A percentile compares a stretch with the other conserved stretches of the same genome.
Evolutionary conservation across 2,329 filamentous ascomycete species (phyloP).

Genomic region (Penicillium sp.): DNA sequence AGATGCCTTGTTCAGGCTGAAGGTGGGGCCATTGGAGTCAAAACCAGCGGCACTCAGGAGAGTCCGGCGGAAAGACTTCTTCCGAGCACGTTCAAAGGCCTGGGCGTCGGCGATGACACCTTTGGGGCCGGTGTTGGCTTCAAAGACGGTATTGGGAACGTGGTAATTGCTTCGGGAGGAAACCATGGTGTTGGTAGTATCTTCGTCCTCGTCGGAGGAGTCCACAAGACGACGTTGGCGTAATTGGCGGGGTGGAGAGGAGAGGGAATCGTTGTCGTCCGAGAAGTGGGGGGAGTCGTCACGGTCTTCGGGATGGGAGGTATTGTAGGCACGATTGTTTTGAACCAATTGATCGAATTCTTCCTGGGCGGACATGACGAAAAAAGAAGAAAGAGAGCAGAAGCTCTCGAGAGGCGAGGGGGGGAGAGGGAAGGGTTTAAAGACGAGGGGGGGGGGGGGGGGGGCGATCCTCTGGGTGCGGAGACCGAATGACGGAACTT

Average conservation of each 20-base stretch:
- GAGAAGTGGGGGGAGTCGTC: constrained; percentile 22
- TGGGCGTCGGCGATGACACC: constrained; percentile 48
- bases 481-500: background rate
- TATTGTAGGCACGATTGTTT: constrained; percentile 30
- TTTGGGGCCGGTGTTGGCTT: constrained; percentile 48
- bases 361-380: constrained; percentile 43
- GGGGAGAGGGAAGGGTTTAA: constrained; percentile 12
- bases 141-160: constrained; percentile 41
- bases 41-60: constrained; percentile 33
- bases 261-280: constrained; percentile 18
- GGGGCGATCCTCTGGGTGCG: background rate
- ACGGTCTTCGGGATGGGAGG: constrained; percentile 41
- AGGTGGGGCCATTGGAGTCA: constrained; percentile 22
- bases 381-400: constrained; percentile 13
- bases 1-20: constrained; percentile 19
- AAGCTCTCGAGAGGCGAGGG: constrained; percentile 1
- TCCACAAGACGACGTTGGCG: constrained; percentile 16
- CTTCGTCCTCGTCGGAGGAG: constrained; percentile 32
- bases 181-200: constrained; percentile 29
- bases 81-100: constrained; percentile 44
- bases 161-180: constrained; percentile 37
- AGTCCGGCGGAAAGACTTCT: constrained; percentile 43
- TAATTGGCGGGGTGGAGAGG: constrained; percentile 17
- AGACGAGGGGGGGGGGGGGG: background rate
- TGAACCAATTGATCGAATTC: constrained; percentile 42